phyloP scores from a whole-genome alignment of 2,329 filamentous ascomycete genomes.

The Cryphonectria nitschkei region DNA sequence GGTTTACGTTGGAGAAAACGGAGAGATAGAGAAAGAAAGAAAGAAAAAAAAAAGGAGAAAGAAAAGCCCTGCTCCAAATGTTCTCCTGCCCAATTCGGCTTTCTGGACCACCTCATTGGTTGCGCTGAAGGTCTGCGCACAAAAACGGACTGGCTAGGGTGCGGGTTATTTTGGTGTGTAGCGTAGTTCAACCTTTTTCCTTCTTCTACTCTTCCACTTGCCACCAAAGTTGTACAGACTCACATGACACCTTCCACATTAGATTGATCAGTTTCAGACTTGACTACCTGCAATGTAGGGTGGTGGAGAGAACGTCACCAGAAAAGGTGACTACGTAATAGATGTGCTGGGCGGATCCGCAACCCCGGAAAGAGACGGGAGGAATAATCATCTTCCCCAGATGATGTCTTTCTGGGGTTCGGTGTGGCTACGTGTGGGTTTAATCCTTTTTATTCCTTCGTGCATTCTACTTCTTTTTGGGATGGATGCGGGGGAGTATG shows the following conservation, averaged over 20 bases:
- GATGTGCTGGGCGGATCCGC: slow-evolving; percentile 8
- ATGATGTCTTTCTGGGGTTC: not conserved
- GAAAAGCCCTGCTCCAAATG: not conserved
- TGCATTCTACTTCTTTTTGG: not conserved
- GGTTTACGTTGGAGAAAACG: not conserved
- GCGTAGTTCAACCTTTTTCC: not conserved
- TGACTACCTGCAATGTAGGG: too few species aligned
- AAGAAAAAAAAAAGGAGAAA: not conserved
- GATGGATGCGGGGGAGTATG: slow-evolving; percentile 1
- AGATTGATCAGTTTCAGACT: too few species aligned
- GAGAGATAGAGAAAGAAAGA: not conserved
- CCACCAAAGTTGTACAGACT: not conserved
- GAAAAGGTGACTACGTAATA: not conserved
- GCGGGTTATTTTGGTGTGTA: not conserved
- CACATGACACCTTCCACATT: too few species aligned
- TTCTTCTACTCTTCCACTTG: not conserved
- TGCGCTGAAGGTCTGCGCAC: not conserved
- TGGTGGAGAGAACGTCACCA: too few species aligned
- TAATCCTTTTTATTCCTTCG: not conserved
- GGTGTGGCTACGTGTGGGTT: not conserved
- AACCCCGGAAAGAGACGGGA: slow-evolving; percentile 16
- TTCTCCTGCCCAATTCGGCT: slow-evolving; percentile 11
- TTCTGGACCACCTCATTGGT: slow-evolving; percentile 4
- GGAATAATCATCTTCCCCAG: slow-evolving; percentile 17
- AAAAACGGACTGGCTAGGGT: not conserved